phyloP scores from a whole-genome alignment of 352 stramenopile genomes.

The Pythium phragmitis region DNA sequence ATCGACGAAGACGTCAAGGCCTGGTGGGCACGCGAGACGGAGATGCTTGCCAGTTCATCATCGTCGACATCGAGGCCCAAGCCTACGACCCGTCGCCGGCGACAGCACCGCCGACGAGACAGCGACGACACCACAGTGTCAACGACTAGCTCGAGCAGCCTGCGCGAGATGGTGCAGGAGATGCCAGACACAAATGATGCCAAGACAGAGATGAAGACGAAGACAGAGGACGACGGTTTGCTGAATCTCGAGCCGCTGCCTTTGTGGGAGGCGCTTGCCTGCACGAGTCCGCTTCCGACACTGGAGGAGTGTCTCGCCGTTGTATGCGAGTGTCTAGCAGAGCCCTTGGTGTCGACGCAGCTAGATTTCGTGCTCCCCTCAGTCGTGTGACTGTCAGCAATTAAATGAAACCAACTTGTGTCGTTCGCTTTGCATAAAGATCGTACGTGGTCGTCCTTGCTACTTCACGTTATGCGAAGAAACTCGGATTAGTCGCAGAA shows the following conservation, averaged over 20 bases:
- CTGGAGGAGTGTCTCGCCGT: conserved; percentile 22
- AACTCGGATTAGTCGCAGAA: no score
- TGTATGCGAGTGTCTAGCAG: conserved; percentile 19
- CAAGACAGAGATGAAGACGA: background rate
- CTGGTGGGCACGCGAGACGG: conserved; percentile 18
- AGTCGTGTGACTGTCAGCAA: no score
- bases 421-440: no score
- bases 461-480: no score
- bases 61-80: background rate
- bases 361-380: conserved; percentile 3
- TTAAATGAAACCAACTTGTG: no score
- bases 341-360: conserved; percentile 39
- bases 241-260: conserved; percentile 18
- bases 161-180: background rate
- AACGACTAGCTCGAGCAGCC: background rate
- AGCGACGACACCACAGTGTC: background rate
- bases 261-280: background rate
- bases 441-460: no score
- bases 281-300: conserved; percentile 2
- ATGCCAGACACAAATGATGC: no score
- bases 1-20: conserved; percentile 23
- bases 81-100: background rate
- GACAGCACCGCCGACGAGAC: background rate
- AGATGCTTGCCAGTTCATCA: conserved; percentile 8
- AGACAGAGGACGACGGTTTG: background rate